Evolutionary conservation across 805 yeast species (phyloP), one percentile per base, ranked within the genome.

Genomic region (Saccharomycopsis capsularis): DNA sequence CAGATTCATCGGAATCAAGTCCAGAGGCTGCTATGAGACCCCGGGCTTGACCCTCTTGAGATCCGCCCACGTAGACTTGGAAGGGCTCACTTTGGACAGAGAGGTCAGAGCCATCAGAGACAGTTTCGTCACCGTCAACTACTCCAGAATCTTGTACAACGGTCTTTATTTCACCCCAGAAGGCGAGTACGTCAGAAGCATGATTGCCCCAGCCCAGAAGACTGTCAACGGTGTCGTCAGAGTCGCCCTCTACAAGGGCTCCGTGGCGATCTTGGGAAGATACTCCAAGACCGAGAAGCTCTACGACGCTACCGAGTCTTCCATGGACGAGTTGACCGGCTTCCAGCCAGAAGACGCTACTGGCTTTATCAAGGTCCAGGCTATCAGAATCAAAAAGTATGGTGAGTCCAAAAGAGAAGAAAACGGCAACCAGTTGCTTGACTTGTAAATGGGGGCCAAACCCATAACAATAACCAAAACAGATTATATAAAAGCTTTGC

Each of bases 11-110:
- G 98, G 98, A 68, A 85, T 93, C 69, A 93, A 93, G 71, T 90
- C 98, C 56, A 88, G 99, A 78, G 99, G 99, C 52, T 93, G 99
- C 76, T 93, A 93, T 75, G 99, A 93, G 74, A 95, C 98, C 56
- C 99, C 99, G 59, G 99, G 98, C 68, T 80, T 93, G 62, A 91
- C 99, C 54, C 67, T 93, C 55, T 82, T 93, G 70, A 88, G 99
- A 79, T 69, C 79, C 49, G 86, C 98, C 42, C 99, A 93, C 70
- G 80, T 93, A 66, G 99, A 93, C 68, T 74, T 93, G 61, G 99
- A 93, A 75, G 99, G 99, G 62, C 81, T 93, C 62, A 91, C 95
- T 38, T 73, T 93, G 62, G 99, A 93, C 72, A 85, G 97, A 70
- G 99, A 93, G 73, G 98, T 93, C 56, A 84, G 99, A 69, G 89